Evolutionary conservation across 176 grass and related monocot species (phyloP), one percentile per base, ranked within the genome.

Genomic region (Oryza glaberrima): DNA sequence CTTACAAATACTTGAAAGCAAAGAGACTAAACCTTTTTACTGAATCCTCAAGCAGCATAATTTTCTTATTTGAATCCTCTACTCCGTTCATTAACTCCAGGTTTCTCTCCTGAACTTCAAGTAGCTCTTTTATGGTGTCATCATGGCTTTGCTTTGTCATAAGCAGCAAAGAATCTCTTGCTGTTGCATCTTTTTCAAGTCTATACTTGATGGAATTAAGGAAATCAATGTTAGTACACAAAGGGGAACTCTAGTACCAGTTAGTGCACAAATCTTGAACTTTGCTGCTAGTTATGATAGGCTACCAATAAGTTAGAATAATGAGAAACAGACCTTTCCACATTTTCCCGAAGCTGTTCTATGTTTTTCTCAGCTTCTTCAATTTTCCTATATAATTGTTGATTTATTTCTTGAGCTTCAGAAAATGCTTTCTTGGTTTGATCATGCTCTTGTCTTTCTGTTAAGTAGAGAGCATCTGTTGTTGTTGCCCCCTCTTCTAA

Each of bases 401-500:
- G 67, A 43, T 92, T 95, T 86, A 76, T 88, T 48, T 87, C 88
- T 76, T 81, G 85, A 84, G 79, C 85, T 81, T 87, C 73, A 41
- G 82, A 88, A 25, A 92, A 72, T 45, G 63, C 74, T 76, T 90
- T 90, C 85, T 92, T 95, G n/a, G 88, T 89, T 85, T 75, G 51
- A 67, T 85, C 87, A 71, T 94, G 92, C 28, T 87, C 90, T 79
- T 90, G 81, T 63, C 77, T 92, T 90, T 94, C 92, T 78, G 84
- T 68, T 87, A 91, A 67, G 75, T 87, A 87, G 48, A 86, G 75
- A 82, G 90, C 81, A 75, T 94, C 92, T 5, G 48, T 83, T 85
- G 84, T 83, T 64, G 89, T 84, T 92, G 88, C 85, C 83, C 86
- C 74, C 64, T 98, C 96, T 92, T 98, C 96, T 85, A 98, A 77